Evolutionary conservation across 148 eudicot genomes (phyloP).

Genomic region (Fallopia convolvulus): DNA sequence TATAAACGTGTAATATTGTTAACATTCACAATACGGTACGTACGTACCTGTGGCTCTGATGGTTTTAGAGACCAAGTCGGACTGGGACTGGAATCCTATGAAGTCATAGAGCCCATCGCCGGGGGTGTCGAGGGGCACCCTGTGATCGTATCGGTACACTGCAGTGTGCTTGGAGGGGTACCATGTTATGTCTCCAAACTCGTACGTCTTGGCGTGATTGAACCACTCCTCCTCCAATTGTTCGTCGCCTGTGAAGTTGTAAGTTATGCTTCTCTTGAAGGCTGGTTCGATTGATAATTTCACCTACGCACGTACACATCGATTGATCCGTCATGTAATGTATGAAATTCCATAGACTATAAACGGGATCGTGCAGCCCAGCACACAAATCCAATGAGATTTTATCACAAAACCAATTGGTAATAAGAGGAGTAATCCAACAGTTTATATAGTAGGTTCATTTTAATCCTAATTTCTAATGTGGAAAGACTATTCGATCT

Average conservation of each 20-base stretch:
- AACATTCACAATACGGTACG: not conserved
- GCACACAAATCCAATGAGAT: too few relatives aligned
- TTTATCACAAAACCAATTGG: too few relatives aligned
- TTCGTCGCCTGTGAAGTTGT: constrained; percentile 46
- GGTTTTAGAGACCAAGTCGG: constrained; percentile 31
- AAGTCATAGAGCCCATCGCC: constrained; percentile 67
- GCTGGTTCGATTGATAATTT: constrained; percentile 47
- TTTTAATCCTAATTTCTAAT: too few relatives aligned
- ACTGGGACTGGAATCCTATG: constrained; percentile 71
- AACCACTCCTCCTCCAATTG: constrained; percentile 35
- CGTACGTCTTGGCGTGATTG: constrained; percentile 50
- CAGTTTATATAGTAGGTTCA: too few relatives aligned
- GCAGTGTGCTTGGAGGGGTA: constrained; percentile 66
- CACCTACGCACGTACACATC: constrained; percentile 25
- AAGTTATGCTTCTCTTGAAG: constrained; percentile 71
- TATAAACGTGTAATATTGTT: too few relatives aligned
- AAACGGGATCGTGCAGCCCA: too few relatives aligned
- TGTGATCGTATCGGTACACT: constrained; percentile 53
- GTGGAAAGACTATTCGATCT: too few relatives aligned
- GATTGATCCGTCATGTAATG: too few relatives aligned
- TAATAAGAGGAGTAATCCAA: too few relatives aligned
- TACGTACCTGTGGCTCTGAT: constrained; percentile 48
- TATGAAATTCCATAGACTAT: too few relatives aligned
- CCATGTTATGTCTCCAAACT: constrained; percentile 84
- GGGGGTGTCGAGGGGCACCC: constrained; percentile 41